Percentiles rank a stretch among this genome's conserved stretches.
These are phyloP conservation scores for Cordyceps cateniannulata DNA, from an alignment of 2,329 filamentous ascomycete species.

Conservation along the genomic window DNA sequence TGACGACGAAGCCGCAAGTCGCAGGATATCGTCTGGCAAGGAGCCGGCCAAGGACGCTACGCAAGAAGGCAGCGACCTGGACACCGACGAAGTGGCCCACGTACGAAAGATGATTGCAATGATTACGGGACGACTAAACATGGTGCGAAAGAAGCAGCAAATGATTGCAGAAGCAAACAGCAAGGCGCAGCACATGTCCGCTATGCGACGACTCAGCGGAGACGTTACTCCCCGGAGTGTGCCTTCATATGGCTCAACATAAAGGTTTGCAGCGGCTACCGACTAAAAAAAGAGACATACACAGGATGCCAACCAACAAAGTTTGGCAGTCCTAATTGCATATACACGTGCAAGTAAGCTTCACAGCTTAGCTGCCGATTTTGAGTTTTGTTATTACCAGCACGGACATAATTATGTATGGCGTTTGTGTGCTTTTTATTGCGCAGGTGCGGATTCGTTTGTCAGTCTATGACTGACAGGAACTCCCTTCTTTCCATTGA, in stretches of 20 bases:
- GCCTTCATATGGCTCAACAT: slow-evolving; percentile 37
- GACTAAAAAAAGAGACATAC: background rate
- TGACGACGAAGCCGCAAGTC: slow-evolving; percentile 52
- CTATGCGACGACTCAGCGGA: slow-evolving; percentile 45
- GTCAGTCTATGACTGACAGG: background rate
- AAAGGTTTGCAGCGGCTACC: slow-evolving; percentile 8
- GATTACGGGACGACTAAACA: slow-evolving; percentile 49
- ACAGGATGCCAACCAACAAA: background rate
- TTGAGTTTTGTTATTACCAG: background rate
- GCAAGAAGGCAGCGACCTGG: slow-evolving; percentile 12
- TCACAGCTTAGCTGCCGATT: slow-evolving; percentile 2
- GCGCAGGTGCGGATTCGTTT: background rate
- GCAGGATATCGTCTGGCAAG: slow-evolving; percentile 30
- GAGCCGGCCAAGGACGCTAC: slow-evolving; percentile 35
- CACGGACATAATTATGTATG: background rate
- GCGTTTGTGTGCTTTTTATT: background rate
- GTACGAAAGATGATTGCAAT: slow-evolving; percentile 64
- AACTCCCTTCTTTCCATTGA: background rate
- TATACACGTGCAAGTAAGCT: slow-evolving; percentile 6
- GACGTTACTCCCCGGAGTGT: slow-evolving; percentile 50
- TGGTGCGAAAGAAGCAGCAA: slow-evolving; percentile 54
- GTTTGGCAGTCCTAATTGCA: background rate
- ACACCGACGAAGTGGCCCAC: slow-evolving; percentile 62
- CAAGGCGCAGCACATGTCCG: slow-evolving; percentile 38
- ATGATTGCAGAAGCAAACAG: slow-evolving; percentile 52